phyloP scores from a whole-genome alignment of 2,329 filamentous ascomycete species.

The Colletotrichum limetticola region DNA sequence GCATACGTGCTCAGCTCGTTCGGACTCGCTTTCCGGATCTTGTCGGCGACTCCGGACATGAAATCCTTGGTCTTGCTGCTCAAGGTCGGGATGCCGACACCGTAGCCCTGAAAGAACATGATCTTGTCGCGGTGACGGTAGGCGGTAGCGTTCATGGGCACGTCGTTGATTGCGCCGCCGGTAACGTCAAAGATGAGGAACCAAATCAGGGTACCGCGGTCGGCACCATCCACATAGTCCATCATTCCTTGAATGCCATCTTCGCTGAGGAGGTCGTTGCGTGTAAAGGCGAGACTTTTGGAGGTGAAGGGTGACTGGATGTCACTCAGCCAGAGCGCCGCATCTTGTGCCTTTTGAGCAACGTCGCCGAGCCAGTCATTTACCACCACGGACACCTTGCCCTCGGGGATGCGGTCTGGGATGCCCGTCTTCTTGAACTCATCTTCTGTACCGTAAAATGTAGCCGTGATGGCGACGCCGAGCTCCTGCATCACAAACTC shows the following conservation, averaged over 20 bases:
- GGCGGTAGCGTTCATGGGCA: conserved; percentile 65
- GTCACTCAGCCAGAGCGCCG: conserved; percentile 58
- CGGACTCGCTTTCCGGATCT: conserved; percentile 50
- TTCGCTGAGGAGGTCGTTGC: conserved; percentile 58
- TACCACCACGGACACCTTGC: conserved; percentile 54
- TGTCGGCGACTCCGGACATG: conserved; percentile 60
- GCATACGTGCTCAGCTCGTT: conserved; percentile 65
- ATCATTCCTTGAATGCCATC: conserved; percentile 61
- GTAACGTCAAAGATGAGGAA: conserved; percentile 71
- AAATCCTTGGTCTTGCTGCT: conserved; percentile 60
- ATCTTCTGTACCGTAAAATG: conserved; percentile 67
- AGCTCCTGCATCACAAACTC: conserved; percentile 65
- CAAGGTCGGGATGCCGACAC: conserved; percentile 59
- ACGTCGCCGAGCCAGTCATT: conserved; percentile 73
- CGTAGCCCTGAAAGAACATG: conserved; percentile 73
- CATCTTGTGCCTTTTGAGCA: conserved; percentile 60
- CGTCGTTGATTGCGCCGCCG: conserved; percentile 69
- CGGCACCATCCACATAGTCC: conserved; percentile 59
- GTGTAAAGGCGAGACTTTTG: conserved; percentile 66
- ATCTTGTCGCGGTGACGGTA: conserved; percentile 73
- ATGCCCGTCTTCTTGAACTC: conserved; percentile 67
- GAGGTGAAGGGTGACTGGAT: conserved; percentile 63
- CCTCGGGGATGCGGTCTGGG: conserved; percentile 55
- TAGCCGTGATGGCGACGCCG: conserved; percentile 67
- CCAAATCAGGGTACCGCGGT: conserved; percentile 66